A percentile compares a stretch with the other conserved stretches of the same genome.
Conservation (phyloP, 1,284 basidiomycete species). For the Caloboletus inedulis region DNA sequence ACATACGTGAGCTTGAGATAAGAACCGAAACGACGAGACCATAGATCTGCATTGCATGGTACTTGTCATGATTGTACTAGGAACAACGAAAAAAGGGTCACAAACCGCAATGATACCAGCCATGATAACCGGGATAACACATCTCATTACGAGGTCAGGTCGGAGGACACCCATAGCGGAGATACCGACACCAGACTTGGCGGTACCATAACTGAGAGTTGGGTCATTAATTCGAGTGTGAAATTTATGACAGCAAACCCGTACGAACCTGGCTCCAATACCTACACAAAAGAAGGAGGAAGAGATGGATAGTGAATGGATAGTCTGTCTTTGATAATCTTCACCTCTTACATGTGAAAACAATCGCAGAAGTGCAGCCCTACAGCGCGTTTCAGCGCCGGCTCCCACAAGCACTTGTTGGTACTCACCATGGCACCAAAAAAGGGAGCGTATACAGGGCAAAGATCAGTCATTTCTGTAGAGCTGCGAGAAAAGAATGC, state of each 20-base stretch:
- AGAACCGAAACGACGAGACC: slow-evolving; percentile 92
- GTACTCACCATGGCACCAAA: slow-evolving; percentile 89
- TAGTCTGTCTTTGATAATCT: neutral
- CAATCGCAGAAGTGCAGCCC: slow-evolving; percentile 96
- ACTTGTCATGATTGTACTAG: neutral
- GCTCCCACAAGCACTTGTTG: neutral
- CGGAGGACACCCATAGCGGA: slow-evolving; percentile 97
- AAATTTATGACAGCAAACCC: neutral
- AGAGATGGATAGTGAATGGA: neutral
- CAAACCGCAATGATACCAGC: slow-evolving; percentile 96
- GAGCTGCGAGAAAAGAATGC: slow-evolving; percentile 1
- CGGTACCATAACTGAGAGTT: slow-evolving; percentile 77
- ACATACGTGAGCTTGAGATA: slow-evolving; percentile 75
- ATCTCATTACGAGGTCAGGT: slow-evolving; percentile 94
- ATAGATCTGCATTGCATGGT: slow-evolving; percentile 52
- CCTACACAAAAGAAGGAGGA: slow-evolving; percentile 10
- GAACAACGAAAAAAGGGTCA: neutral
- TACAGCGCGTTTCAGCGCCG: slow-evolving; percentile 32
- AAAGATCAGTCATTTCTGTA: slow-evolving; percentile 74
- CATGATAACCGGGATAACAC: slow-evolving; percentile 97
- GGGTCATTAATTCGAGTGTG: slow-evolving; percentile 4
- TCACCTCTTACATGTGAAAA: slow-evolving; percentile 86
- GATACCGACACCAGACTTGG: slow-evolving; percentile 99
- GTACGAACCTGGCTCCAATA: slow-evolving; percentile 34
- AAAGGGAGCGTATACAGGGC: slow-evolving; percentile 95